Evolutionary conservation across 495 filamentous ascomycete genomes (phyloP).

Genomic region (Aspergillus nanangensis): DNA sequence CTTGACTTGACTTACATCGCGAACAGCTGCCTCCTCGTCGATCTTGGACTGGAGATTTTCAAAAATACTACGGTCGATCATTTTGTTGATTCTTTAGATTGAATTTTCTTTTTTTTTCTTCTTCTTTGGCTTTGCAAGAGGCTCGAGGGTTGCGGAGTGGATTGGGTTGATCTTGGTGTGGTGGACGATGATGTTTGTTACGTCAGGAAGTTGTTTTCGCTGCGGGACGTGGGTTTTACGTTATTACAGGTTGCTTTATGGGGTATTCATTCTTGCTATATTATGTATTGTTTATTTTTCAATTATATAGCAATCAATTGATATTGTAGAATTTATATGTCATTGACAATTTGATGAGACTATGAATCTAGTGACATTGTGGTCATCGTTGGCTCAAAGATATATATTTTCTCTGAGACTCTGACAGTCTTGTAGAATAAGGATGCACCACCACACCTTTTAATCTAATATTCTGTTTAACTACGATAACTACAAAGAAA

Average conservation of each 20-base stretch:
- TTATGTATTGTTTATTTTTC: too few species aligned
- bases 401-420: too few species aligned
- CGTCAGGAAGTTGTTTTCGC: constrained; percentile 13
- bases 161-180: not conserved
- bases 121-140: too few species aligned
- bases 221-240: constrained; percentile 16
- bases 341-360: not conserved
- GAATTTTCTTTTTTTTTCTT: too few species aligned
- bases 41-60: constrained; percentile 82
- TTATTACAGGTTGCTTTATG: not conserved
- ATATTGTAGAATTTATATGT: not conserved
- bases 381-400: not conserved
- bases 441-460: too few species aligned
- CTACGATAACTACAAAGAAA: too few species aligned
- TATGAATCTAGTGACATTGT: not conserved
- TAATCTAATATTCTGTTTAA: too few species aligned
- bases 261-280: too few species aligned
- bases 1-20: constrained; percentile 54
- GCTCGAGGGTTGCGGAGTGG: constrained; percentile 9
- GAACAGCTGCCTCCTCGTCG: constrained; percentile 76
- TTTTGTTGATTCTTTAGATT: constrained; percentile 18
- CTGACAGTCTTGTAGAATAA: too few species aligned
- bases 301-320: too few species aligned
- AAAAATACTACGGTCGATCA: constrained; percentile 81
- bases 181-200: constrained; percentile 5